Conservation (phyloP, 208 protist genomes). For the Acanthamoeba healyi region DNA sequence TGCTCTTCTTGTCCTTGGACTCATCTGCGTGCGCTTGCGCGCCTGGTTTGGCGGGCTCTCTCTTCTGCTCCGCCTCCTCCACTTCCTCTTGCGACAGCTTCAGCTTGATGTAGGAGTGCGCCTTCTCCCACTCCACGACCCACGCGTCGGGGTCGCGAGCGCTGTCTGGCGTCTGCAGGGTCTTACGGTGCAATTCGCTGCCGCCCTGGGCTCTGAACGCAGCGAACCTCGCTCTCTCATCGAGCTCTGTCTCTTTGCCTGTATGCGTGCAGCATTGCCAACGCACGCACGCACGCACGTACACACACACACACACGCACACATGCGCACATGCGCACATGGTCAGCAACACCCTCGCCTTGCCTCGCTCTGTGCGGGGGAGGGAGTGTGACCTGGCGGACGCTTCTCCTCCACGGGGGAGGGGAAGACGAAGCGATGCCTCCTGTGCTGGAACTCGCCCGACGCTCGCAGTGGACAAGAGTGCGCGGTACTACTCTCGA, state of each 20-base stretch:
- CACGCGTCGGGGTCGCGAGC: background rate
- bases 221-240: no score
- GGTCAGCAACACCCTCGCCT: no score
- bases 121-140: conserved; percentile 26
- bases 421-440: background rate
- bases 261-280: no score
- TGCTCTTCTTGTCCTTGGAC: no score
- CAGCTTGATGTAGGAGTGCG: background rate
- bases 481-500: no score
- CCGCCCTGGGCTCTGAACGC: background rate
- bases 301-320: background rate
- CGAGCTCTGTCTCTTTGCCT: background rate
- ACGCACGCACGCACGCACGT: background rate
- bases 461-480: no score
- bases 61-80: background rate
- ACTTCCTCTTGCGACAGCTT: background rate
- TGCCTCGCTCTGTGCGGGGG: no score
- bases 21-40: no score
- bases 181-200: background rate
- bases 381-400: no score
- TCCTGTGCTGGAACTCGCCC: background rate
- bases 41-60: background rate
- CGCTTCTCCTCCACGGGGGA: no score
- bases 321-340: background rate
- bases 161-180: background rate